Conservation (phyloP, 1,139 yeast species). For the Protomyces arabidopsidicola region DNA sequence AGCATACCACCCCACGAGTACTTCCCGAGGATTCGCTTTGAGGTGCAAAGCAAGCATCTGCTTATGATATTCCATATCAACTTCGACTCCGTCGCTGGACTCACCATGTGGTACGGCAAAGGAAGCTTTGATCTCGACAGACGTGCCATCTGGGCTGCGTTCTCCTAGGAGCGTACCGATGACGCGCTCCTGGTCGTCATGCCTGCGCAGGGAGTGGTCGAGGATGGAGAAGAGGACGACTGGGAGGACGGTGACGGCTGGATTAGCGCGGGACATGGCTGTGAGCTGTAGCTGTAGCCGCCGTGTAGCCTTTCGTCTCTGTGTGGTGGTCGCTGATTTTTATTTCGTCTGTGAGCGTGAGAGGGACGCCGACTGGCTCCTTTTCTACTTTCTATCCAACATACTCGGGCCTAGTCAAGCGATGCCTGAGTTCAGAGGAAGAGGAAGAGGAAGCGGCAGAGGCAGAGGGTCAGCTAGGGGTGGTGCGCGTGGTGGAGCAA, state of each 20-base stretch:
- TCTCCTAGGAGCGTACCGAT: slow-evolving; percentile 80
- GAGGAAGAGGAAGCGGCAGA: background rate
- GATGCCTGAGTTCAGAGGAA: background rate
- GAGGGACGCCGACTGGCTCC: background rate
- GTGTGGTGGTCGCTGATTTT: background rate
- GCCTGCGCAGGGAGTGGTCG: slow-evolving; percentile 52
- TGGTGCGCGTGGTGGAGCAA: background rate
- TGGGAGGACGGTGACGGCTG: slow-evolving; percentile 33
- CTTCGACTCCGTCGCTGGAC: slow-evolving; percentile 61
- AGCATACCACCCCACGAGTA: slow-evolving; percentile 86
- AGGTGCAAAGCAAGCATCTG: slow-evolving; percentile 67
- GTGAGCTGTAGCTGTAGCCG: background rate
- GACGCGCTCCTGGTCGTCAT: slow-evolving; percentile 53
- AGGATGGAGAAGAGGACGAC: slow-evolving; percentile 57
- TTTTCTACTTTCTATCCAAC: background rate
- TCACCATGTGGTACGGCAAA: slow-evolving; percentile 81
- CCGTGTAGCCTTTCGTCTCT: background rate
- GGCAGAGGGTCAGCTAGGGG: slow-evolving; percentile 1
- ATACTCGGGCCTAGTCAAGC: background rate
- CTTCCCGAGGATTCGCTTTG: slow-evolving; percentile 73
- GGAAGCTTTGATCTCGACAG: slow-evolving; percentile 68
- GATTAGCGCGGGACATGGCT: slow-evolving; percentile 20
- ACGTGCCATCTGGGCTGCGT: slow-evolving; percentile 81
- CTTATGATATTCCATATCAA: slow-evolving; percentile 71
- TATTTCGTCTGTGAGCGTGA: background rate